Base-by-base conservation (phyloP, 2,329 filamentous ascomycete species). In the Alternaria incomplexa region DNA sequence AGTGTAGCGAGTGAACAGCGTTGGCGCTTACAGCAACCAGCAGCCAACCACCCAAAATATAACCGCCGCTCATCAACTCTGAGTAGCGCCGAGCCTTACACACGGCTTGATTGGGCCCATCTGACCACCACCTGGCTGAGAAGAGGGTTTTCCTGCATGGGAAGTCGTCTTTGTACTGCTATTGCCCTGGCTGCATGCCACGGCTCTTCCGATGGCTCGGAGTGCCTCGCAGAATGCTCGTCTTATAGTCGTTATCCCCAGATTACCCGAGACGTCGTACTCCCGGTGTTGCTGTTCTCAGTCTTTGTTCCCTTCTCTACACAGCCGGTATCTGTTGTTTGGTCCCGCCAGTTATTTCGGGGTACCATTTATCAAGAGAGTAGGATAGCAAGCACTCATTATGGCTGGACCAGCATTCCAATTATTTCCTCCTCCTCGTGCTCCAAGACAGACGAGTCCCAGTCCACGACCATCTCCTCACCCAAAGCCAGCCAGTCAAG, bases 341-440 rank as follows among this genome's bases (percentile, higher is more conserved):
- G 54, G 50, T 62, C 58, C 40, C 28, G 58, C 55, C 53, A 52
- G 40, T 64, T 70, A 68, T 66, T 73, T 71, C 65, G 62, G 69
- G 63, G 61, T 48, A 48, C 46, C 56, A 22, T 28, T 65, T 45
- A 56, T 67, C 53, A 13, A 64, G 67, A 70, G 63, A 71, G 63
- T 52, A 65, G 63, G 26, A 60, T 56, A 51, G 30, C 23, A 52
- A 26, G 44, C 57, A 54, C 30, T 72, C 70, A 74, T 56, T 28
- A 80, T 80, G 77, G 72, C 76, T 26, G 77, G 75, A 52, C 72
- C 72, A 57, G 76, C 71, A 46, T 70, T 81, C 62, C 78, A 80
- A 62, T 62, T 81, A 53, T 80, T 81, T 62, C 79, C 78, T 70
- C 78, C 78, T 25, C 76, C 75, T 61, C 75, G 74, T 45, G 71